Percentiles rank a stretch among this genome's conserved stretches.
Evolutionary conservation across 2,329 filamentous ascomycete genomes (phyloP).

Genomic region (Botrytis deweyae): DNA sequence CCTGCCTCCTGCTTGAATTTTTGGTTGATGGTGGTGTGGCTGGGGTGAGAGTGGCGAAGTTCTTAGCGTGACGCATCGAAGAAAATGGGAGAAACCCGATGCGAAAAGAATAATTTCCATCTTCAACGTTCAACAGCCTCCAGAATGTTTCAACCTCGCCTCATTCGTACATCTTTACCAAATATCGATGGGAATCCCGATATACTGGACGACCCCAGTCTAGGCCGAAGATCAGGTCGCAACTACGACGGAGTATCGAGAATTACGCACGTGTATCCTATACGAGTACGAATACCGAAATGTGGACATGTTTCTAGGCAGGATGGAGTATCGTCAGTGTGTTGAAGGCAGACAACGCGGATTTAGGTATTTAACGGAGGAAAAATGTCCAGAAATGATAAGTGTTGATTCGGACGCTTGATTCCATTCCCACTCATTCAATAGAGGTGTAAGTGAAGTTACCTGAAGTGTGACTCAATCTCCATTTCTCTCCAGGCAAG

Average conservation of each 20-base stretch:
- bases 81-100: constrained; percentile 1
- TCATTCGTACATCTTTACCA: neutral
- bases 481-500: neutral
- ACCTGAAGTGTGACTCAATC: neutral
- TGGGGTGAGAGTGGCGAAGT: neutral
- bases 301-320: neutral
- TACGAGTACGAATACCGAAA: neutral
- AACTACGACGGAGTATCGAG: neutral
- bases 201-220: neutral
- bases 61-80: constrained; percentile 1
- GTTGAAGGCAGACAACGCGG: neutral
- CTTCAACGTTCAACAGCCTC: neutral
- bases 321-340: neutral
- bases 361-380: neutral
- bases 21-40: neutral
- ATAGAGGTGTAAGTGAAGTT: neutral
- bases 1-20: neutral
- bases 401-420: neutral
- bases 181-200: neutral
- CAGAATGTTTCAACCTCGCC: neutral
- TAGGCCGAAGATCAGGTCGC: neutral
- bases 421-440: neutral
- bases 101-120: neutral
- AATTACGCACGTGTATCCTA: neutral
- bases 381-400: too few relatives aligned